Percentiles rank a stretch among this genome's conserved stretches.
These are phyloP conservation scores for Violaceomyces palustris DNA, from an alignment of 1,284 basidiomycete genomes.

Conservation along the genomic window DNA sequence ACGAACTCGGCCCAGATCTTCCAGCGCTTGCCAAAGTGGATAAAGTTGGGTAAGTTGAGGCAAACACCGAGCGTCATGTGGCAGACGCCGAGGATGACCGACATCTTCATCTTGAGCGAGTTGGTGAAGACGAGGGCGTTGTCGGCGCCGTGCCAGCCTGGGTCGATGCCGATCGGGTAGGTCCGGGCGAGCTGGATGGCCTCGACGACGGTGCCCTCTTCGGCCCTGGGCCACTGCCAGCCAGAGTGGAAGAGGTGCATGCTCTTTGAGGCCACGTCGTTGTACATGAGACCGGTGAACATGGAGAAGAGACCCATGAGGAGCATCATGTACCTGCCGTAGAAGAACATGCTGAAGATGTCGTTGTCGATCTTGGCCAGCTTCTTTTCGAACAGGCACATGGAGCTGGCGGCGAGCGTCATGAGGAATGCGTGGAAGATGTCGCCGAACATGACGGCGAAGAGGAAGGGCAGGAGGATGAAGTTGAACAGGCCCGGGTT, in stretches of 20 bases:
- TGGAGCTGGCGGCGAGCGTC: conserved; percentile 68
- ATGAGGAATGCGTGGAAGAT: conserved; percentile 91
- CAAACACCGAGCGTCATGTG: conserved; percentile 99
- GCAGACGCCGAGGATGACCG: conserved; percentile 89
- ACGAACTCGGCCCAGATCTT: conserved; percentile 92
- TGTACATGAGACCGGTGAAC: conserved; percentile 96
- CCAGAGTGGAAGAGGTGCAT: conserved; percentile 82
- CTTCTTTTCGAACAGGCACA: conserved; percentile 80
- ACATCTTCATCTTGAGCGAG: conserved; percentile 99
- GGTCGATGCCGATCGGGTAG: conserved; percentile 92
- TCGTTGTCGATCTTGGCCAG: conserved; percentile 74
- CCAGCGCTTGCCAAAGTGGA: conserved; percentile 78
- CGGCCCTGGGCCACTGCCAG: conserved; percentile 69
- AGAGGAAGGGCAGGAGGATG: conserved; percentile 95
- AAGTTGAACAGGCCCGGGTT: conserved; percentile 94
- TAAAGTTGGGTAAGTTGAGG: conserved; percentile 88
- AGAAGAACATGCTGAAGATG: conserved; percentile 88
- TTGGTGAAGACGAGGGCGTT: conserved; percentile 92
- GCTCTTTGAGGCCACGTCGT: conserved; percentile 95
- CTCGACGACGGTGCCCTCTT: conserved; percentile 33
- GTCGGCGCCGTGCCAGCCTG: conserved; percentile 88
- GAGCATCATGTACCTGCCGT: conserved; percentile 94
- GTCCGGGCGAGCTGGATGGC: conserved; percentile 59
- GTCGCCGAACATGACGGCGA: conserved; percentile 99
- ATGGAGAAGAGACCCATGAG: conserved; percentile 89